Conservation (phyloP, 345 rosid species). For the Ailanthus altissimus region DNA sequence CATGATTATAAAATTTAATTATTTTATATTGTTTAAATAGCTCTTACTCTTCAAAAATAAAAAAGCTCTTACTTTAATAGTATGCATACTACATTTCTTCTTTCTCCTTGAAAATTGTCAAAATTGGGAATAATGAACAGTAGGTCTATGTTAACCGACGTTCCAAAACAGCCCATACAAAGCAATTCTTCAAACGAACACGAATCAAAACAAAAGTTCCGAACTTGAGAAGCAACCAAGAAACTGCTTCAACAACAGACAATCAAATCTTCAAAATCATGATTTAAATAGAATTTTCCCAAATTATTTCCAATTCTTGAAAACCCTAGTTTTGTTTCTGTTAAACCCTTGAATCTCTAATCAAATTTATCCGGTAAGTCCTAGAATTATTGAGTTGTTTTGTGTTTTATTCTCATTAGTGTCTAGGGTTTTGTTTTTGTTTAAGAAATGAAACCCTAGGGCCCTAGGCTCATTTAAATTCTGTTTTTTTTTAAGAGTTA, state of each 20-base stretch:
- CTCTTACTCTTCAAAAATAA: no score
- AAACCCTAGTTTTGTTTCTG: neutral
- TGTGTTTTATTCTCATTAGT: neutral
- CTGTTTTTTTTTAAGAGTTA: slow-evolving; percentile 13
- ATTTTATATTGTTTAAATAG: no score
- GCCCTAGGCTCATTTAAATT: slow-evolving; percentile 29
- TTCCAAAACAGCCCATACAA: neutral
- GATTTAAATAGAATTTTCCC: neutral
- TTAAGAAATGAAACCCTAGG: slow-evolving; percentile 39
- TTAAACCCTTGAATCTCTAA: neutral
- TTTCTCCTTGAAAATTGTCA: neutral
- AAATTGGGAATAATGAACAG: neutral
- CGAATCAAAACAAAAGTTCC: neutral
- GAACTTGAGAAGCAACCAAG: neutral
- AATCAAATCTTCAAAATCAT: neutral
- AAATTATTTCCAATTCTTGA: neutral
- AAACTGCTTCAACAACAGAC: neutral
- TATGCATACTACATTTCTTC: no score
- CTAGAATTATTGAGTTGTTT: slow-evolving; percentile 2
- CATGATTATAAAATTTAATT: no score
- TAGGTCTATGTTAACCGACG: neutral
- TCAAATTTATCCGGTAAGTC: slow-evolving; percentile 16
- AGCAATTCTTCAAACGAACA: neutral
- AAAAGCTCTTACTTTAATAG: no score
- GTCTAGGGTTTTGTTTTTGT: slow-evolving; percentile 27